Percentiles rank a stretch among this genome's conserved stretches.
Evolutionary conservation across 306 rosid genomes (phyloP).

Genomic region (Inga leiocalycina): DNA sequence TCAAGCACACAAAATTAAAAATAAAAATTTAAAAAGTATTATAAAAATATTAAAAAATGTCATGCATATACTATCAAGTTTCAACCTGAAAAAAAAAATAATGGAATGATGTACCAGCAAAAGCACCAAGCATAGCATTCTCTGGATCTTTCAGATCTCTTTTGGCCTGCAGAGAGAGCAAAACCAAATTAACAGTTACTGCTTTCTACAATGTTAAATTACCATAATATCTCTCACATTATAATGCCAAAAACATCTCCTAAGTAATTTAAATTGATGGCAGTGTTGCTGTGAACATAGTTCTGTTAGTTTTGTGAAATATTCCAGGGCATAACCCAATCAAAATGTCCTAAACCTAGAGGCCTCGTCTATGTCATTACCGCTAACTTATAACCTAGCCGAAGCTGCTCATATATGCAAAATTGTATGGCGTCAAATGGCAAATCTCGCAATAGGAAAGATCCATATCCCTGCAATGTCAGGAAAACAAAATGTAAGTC

Average conservation of each 20-base stretch:
- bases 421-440: constrained; percentile 85
- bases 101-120: constrained; percentile 55
- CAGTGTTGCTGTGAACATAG: constrained; percentile 1
- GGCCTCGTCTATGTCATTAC: constrained; percentile 43
- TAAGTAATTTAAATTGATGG: not conserved
- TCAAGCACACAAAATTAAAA: not conserved
- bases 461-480: constrained; percentile 71
- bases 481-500: constrained; percentile 5
- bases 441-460: constrained; percentile 80
- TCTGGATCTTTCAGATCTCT: constrained; percentile 78
- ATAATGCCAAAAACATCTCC: constrained; percentile 3
- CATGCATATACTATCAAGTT: constrained; percentile 20
- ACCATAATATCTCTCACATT: not conserved
- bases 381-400: constrained; percentile 72
- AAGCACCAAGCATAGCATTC: constrained; percentile 76
- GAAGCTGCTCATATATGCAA: constrained; percentile 84
- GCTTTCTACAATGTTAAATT: not conserved
- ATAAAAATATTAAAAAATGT: constrained; percentile 1
- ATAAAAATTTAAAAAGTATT: not conserved
- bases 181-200: constrained; percentile 16
- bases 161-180: constrained; percentile 49
- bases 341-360: constrained; percentile 9
- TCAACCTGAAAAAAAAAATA: constrained; percentile 1
- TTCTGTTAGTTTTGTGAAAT: not conserved
- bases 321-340: not conserved